phyloP scores from a whole-genome alignment of 2,329 filamentous ascomycete genomes.

The Colletotrichum neosansevieriae region DNA sequence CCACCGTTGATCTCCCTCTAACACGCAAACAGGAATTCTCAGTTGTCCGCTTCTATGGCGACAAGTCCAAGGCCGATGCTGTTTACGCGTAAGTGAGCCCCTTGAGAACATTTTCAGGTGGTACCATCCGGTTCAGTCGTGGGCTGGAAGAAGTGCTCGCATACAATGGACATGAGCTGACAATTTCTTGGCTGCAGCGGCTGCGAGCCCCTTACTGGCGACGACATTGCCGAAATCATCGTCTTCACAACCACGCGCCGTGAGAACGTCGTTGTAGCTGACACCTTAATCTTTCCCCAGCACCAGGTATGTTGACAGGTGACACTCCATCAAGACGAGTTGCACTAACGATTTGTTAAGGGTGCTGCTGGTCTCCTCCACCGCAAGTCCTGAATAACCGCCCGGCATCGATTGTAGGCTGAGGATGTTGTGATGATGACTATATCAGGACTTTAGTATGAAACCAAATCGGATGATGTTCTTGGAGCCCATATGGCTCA shows the following conservation, averaged over 20 bases:
- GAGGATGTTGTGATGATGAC: background rate
- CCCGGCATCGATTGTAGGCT: no score
- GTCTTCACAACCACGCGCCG: constrained; percentile 86
- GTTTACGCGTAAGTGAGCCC: constrained; percentile 80
- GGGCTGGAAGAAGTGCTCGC: background rate
- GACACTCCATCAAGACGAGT: background rate
- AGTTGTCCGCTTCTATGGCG: constrained; percentile 87
- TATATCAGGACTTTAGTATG: background rate
- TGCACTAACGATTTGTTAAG: constrained; percentile 40
- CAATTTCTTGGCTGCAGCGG: constrained; percentile 60
- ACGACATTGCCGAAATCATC: constrained; percentile 91
- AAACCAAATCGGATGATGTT: background rate
- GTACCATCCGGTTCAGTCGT: no score
- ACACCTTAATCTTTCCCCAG: constrained; percentile 87
- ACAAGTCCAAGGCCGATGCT: constrained; percentile 89
- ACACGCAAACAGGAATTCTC: constrained; percentile 77
- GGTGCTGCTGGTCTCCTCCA: constrained; percentile 49
- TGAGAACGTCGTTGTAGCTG: constrained; percentile 92
- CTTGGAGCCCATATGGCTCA: background rate
- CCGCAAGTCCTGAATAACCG: constrained; percentile 42
- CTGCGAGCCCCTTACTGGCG: constrained; percentile 85
- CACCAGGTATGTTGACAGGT: constrained; percentile 78
- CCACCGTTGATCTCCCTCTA: background rate
- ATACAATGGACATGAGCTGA: background rate
- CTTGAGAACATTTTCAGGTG: background rate